A percentile compares a stretch with the other conserved stretches of the same genome.
Evolutionary conservation across 2,329 filamentous ascomycete genomes (phyloP).

Genomic region (Exophiala mesophila): DNA sequence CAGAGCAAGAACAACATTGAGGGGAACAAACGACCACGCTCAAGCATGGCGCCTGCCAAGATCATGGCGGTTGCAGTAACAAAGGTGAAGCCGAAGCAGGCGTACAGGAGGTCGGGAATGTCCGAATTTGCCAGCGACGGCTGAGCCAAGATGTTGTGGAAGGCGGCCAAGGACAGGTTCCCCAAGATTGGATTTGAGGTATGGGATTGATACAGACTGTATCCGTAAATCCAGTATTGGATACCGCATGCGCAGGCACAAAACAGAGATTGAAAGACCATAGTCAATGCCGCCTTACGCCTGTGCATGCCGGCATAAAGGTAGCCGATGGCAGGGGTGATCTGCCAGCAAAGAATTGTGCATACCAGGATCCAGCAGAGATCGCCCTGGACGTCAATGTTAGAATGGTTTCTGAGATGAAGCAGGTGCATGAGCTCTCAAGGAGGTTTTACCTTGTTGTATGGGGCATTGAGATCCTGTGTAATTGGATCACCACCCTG

Average conservation of each 20-base stretch:
- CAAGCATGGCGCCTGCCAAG: slow-evolving; percentile 61
- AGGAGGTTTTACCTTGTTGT: slow-evolving; percentile 23
- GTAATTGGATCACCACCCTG: slow-evolving; percentile 19
- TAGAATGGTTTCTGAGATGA: too few relatives aligned
- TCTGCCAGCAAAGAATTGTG: slow-evolving; percentile 21
- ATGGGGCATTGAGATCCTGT: slow-evolving; percentile 19
- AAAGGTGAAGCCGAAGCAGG: slow-evolving; percentile 61
- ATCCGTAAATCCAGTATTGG: slow-evolving; percentile 61
- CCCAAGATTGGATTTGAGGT: slow-evolving; percentile 59
- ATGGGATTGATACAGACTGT: slow-evolving; percentile 57
- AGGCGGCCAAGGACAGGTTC: slow-evolving; percentile 55
- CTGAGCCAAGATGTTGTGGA: slow-evolving; percentile 52
- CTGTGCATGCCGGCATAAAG: slow-evolving; percentile 60
- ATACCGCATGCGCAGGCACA: slow-evolving; percentile 47
- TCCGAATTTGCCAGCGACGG: slow-evolving; percentile 54
- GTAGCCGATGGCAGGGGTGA: slow-evolving; percentile 55
- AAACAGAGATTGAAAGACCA: slow-evolving; percentile 60
- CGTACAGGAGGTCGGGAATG: slow-evolving; percentile 62
- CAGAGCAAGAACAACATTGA: slow-evolving; percentile 67
- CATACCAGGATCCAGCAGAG: slow-evolving; percentile 20
- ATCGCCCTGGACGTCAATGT: slow-evolving; percentile 11
- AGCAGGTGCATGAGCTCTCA: too few relatives aligned
- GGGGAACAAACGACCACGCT: slow-evolving; percentile 58
- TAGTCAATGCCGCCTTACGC: slow-evolving; percentile 56
- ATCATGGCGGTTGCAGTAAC: slow-evolving; percentile 53